Evolutionary conservation across 2,329 filamentous ascomycete species (phyloP).

Genomic region (Cladosporium sp.): DNA sequence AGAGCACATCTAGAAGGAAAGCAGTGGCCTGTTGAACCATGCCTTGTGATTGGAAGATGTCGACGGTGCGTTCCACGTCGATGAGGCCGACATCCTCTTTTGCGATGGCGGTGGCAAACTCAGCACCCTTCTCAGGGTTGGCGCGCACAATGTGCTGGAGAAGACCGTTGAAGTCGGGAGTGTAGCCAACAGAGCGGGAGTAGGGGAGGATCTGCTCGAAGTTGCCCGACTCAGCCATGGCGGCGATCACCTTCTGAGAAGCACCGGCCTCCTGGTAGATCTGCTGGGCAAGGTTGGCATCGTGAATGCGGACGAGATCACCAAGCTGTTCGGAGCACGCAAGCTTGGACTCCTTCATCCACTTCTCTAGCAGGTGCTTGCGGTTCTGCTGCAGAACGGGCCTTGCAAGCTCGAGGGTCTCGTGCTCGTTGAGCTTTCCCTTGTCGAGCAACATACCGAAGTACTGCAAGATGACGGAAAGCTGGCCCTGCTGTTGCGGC

Average conservation of each 20-base stretch:
- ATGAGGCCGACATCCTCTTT: constrained; percentile 87
- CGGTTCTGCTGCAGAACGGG: constrained; percentile 91
- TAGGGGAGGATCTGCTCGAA: constrained; percentile 97
- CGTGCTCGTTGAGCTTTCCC: constrained; percentile 85
- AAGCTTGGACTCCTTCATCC: constrained; percentile 94
- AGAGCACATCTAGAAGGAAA: constrained; percentile 94
- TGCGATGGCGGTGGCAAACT: constrained; percentile 89
- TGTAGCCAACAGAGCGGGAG: constrained; percentile 78
- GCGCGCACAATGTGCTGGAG: constrained; percentile 89
- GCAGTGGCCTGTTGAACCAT: constrained; percentile 97
- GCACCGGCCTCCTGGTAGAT: constrained; percentile 92
- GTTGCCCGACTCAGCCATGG: constrained; percentile 91
- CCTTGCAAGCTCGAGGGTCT: constrained; percentile 89
- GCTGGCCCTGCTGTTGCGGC: constrained; percentile 76
- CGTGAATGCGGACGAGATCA: constrained; percentile 87
- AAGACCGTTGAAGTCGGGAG: constrained; percentile 91
- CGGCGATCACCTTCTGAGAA: constrained; percentile 90
- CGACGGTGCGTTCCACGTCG: constrained; percentile 90
- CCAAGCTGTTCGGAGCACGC: constrained; percentile 95
- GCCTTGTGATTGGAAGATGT: constrained; percentile 96
- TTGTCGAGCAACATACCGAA: constrained; percentile 97
- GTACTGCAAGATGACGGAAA: constrained; percentile 94
- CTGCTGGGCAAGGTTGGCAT: constrained; percentile 79
- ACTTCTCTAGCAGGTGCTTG: constrained; percentile 96
- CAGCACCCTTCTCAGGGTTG: constrained; percentile 80